phyloP scores from a whole-genome alignment of 352 stramenopile genomes.

The Peronosclerospora sorghi region DNA sequence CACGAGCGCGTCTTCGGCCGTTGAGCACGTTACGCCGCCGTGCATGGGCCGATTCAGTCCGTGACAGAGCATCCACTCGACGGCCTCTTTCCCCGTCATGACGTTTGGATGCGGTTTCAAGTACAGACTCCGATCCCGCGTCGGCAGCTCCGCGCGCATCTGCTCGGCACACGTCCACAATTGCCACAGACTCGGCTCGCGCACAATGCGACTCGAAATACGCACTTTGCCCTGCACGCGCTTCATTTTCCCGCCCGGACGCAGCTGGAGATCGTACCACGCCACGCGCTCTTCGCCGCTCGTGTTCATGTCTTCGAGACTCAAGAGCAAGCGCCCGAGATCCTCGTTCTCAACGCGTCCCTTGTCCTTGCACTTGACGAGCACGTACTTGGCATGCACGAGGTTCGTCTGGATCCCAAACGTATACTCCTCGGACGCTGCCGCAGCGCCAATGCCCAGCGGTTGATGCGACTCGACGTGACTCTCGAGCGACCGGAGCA shows the following conservation, averaged over 20 bases:
- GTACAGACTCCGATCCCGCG: slow-evolving; percentile 67
- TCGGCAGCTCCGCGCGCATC: slow-evolving; percentile 65
- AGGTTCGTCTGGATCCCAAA: slow-evolving; percentile 77
- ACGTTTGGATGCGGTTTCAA: slow-evolving; percentile 71
- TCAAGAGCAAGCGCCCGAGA: slow-evolving; percentile 63
- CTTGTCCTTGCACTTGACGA: slow-evolving; percentile 85
- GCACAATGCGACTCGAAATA: slow-evolving; percentile 78
- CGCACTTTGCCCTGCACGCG: slow-evolving; percentile 71
- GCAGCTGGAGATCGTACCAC: slow-evolving; percentile 80
- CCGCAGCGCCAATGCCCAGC: slow-evolving; percentile 73
- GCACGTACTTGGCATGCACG: slow-evolving; percentile 62
- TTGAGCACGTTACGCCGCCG: slow-evolving; percentile 77
- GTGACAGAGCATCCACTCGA: slow-evolving; percentile 82
- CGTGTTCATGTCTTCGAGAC: slow-evolving; percentile 75
- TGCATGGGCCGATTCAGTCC: slow-evolving; percentile 76
- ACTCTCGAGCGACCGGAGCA: slow-evolving; percentile 72
- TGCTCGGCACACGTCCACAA: slow-evolving; percentile 78
- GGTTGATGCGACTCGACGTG: slow-evolving; percentile 70
- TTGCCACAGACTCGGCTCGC: slow-evolving; percentile 74
- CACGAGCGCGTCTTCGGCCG: slow-evolving; percentile 69
- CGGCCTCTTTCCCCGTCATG: slow-evolving; percentile 69
- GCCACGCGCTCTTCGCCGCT: slow-evolving; percentile 69
- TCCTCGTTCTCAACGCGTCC: slow-evolving; percentile 76
- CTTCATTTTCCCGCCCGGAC: slow-evolving; percentile 77
- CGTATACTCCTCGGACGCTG: slow-evolving; percentile 77